phyloP scores from a whole-genome alignment of 805 yeast genomes.

The Lachancea thermotolerans region DNA sequence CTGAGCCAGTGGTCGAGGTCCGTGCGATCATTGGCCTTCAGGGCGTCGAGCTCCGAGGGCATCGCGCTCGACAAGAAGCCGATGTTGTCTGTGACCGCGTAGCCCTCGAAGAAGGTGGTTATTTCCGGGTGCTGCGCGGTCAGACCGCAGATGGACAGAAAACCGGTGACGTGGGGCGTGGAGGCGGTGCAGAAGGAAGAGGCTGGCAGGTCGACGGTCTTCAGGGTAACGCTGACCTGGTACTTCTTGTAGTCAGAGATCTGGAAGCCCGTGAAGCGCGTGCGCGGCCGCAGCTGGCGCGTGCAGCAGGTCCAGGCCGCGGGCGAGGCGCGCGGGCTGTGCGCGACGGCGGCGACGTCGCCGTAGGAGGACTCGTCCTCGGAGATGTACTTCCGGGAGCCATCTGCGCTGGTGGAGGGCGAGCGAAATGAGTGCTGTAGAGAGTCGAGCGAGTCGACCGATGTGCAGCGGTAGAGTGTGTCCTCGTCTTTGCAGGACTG shows the following conservation, averaged over 20 bases:
- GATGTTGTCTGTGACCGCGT: conserved; percentile 23
- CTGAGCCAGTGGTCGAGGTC: conserved; percentile 65
- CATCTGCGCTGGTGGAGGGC: not conserved
- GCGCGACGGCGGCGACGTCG: conserved; percentile 1
- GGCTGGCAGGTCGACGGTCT: conserved; percentile 45
- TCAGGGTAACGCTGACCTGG: conserved; percentile 50
- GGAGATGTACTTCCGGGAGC: conserved; percentile 3
- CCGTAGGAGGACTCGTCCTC: conserved; percentile 6
- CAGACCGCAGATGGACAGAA: conserved; percentile 59
- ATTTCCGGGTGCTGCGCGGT: conserved; percentile 63
- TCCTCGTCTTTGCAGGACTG: conserved; percentile 7
- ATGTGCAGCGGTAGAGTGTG: conserved; percentile 16
- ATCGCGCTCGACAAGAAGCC: conserved; percentile 29
- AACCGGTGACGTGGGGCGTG: conserved; percentile 46
- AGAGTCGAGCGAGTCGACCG: conserved; percentile 22
- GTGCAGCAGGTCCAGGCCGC: conserved; percentile 1
- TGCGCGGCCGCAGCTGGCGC: conserved; percentile 22
- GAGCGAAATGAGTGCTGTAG: conserved; percentile 6
- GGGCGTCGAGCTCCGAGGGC: conserved; percentile 33
- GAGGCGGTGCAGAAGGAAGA: conserved; percentile 19
- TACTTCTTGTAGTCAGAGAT: conserved; percentile 32
- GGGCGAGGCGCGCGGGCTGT: not conserved
- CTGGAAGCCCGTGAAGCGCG: conserved; percentile 31
- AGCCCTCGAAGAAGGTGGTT: conserved; percentile 62
- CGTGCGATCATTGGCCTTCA: conserved; percentile 56